phyloP scores from a whole-genome alignment of 2,329 filamentous ascomycete species.

The Leptographium galeiforme region DNA sequence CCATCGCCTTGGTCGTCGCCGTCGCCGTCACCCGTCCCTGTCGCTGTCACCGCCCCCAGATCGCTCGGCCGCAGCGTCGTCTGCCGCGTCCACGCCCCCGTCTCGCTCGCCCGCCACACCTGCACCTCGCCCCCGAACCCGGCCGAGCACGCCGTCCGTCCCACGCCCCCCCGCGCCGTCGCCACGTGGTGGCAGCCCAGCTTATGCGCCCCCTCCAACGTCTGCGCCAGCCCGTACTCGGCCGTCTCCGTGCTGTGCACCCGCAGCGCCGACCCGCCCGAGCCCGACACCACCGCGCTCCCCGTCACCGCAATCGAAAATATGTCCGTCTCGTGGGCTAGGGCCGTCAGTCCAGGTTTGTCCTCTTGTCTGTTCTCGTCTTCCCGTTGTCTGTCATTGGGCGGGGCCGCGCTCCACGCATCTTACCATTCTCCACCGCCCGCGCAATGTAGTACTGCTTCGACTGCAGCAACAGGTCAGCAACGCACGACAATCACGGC shows the following conservation, averaged over 20 bases:
- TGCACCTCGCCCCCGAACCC: slow-evolving; percentile 85
- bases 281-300: slow-evolving; percentile 64
- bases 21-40: too few species aligned
- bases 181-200: slow-evolving; percentile 86
- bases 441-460: slow-evolving; percentile 96
- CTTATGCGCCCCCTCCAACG: slow-evolving; percentile 65
- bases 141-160: slow-evolving; percentile 62
- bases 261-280: slow-evolving; percentile 70
- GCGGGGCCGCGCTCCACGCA: not conserved
- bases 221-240: slow-evolving; percentile 66
- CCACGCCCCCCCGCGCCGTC: slow-evolving; percentile 46
- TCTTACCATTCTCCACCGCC: slow-evolving; percentile 68
- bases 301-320: slow-evolving; percentile 69
- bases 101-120: slow-evolving; percentile 56
- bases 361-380: not conserved
- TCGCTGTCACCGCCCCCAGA: slow-evolving; percentile 6
- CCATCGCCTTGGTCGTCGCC: too few species aligned
- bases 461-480: slow-evolving; percentile 45
- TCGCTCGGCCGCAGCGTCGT: slow-evolving; percentile 27
- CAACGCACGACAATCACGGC: too few species aligned
- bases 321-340: slow-evolving; percentile 74
- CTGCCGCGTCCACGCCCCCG: slow-evolving; percentile 38
- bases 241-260: slow-evolving; percentile 62
- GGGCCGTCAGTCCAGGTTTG: not conserved
- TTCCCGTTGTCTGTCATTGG: slow-evolving; percentile 6